phyloP scores from a whole-genome alignment of 2,329 filamentous ascomycete genomes.

The Exophiala phaeomuriformis region DNA sequence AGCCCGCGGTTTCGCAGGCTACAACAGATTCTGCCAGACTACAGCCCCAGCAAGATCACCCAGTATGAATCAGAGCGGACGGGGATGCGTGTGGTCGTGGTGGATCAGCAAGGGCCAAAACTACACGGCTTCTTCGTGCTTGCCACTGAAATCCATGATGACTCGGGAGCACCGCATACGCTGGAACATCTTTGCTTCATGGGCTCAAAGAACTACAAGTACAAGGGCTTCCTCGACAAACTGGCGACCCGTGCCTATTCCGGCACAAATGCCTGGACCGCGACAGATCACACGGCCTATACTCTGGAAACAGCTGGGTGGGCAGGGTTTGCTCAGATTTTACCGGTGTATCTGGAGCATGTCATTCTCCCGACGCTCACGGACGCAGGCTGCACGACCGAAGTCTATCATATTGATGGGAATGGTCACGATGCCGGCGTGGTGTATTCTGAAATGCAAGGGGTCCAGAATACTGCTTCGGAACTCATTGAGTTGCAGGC shows the following conservation, averaged over 20 bases:
- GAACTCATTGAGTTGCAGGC: slow-evolving; percentile 84
- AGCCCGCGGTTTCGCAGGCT: slow-evolving; percentile 61
- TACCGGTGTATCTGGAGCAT: slow-evolving; percentile 93
- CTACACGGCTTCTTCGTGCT: slow-evolving; percentile 90
- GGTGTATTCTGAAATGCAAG: slow-evolving; percentile 99
- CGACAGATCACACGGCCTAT: slow-evolving; percentile 92
- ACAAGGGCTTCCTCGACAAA: slow-evolving; percentile 92
- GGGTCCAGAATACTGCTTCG: slow-evolving; percentile 71
- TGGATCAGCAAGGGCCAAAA: slow-evolving; percentile 90
- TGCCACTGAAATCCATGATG: slow-evolving; percentile 94
- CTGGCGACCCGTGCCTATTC: slow-evolving; percentile 90
- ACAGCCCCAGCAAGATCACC: slow-evolving; percentile 78
- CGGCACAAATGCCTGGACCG: slow-evolving; percentile 93
- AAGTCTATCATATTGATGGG: slow-evolving; percentile 92
- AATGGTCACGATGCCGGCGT: slow-evolving; percentile 92
- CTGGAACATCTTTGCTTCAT: slow-evolving; percentile 79
- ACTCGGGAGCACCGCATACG: slow-evolving; percentile 85
- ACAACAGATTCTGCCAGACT: slow-evolving; percentile 81
- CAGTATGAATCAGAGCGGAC: slow-evolving; percentile 95
- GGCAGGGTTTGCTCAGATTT: slow-evolving; percentile 90
- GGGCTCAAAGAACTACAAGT: slow-evolving; percentile 87
- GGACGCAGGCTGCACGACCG: slow-evolving; percentile 86
- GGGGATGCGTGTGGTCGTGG: slow-evolving; percentile 88
- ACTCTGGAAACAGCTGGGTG: slow-evolving; percentile 91
- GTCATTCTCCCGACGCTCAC: slow-evolving; percentile 85